Evolutionary conservation across 139 green algal genomes (phyloP).

Genomic region (Yamagishiella unicocca): DNA sequence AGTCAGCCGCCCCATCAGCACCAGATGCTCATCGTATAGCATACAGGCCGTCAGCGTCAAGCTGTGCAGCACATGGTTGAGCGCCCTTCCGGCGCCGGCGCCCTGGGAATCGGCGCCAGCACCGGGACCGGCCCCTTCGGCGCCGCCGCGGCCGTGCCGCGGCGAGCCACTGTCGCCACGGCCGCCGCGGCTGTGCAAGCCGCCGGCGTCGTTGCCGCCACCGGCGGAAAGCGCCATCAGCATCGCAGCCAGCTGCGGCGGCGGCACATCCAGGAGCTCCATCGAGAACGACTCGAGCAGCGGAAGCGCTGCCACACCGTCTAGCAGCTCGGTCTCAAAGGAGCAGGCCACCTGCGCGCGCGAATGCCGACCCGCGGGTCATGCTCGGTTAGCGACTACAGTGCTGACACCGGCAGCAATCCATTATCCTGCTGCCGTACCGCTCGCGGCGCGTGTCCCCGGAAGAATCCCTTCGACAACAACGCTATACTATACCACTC

Average conservation of each 20-base stretch:
- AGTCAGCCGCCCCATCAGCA: neutral
- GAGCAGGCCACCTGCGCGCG: conserved; percentile 18
- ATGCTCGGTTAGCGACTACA: no score
- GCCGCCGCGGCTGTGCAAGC: neutral
- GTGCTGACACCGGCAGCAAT: no score
- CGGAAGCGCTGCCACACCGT: conserved; percentile 20
- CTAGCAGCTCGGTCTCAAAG: conserved; percentile 24
- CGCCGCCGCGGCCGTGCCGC: neutral
- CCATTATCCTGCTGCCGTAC: no score
- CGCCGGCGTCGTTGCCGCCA: neutral
- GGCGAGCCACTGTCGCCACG: neutral
- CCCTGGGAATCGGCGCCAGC: neutral
- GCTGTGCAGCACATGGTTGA: neutral
- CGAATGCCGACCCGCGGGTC: no score
- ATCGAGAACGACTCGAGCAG: neutral
- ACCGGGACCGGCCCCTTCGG: neutral
- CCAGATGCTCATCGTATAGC: conserved; percentile 37
- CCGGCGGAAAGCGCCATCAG: neutral
- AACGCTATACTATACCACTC: no score
- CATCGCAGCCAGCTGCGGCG: conserved; percentile 13
- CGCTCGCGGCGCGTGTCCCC: no score
- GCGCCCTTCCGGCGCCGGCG: neutral
- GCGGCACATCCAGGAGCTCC: conserved; percentile 44
- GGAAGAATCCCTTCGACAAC: no score
- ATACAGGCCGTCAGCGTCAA: conserved; percentile 37